Conservation (phyloP, 768 basidiomycete genomes). For the Collybiopsis luxurians region DNA sequence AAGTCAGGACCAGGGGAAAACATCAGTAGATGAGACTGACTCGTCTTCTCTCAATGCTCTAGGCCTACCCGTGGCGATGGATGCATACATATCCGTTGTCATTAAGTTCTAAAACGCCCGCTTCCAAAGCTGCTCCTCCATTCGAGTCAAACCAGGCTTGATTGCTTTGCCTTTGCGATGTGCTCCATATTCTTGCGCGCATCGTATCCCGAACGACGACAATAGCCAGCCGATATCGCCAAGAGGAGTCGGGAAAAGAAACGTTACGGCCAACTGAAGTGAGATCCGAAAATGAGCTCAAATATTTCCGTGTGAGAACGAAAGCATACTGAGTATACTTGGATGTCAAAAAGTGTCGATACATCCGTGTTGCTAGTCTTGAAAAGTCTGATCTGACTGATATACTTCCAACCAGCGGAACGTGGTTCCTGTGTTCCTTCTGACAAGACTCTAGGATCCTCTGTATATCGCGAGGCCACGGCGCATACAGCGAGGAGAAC, state of each 20-base stretch:
- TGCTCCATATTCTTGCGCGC: conserved; percentile 45
- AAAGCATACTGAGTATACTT: conserved; percentile 28
- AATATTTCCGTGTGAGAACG: conserved; percentile 12
- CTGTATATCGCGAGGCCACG: conserved; percentile 38
- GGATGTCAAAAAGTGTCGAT: conserved; percentile 37
- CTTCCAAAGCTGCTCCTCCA: conserved; percentile 54
- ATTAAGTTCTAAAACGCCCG: conserved; percentile 34
- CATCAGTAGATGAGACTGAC: conserved; percentile 30
- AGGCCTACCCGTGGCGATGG: conserved; percentile 42
- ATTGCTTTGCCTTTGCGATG: conserved; percentile 31
- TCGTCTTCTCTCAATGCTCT: conserved; percentile 51
- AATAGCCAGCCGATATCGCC: conserved; percentile 31
- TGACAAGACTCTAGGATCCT: conserved; percentile 39
- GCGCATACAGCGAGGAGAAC: conserved; percentile 50
- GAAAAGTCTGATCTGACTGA: conserved; percentile 35
- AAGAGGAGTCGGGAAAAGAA: conserved; percentile 26
- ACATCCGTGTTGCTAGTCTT: conserved; percentile 29
- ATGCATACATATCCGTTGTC: conserved; percentile 18
- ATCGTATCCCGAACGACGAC: conserved; percentile 37
- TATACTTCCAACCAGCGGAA: conserved; percentile 42
- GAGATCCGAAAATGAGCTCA: too few relatives aligned
- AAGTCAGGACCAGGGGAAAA: conserved; percentile 14
- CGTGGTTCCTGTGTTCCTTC: conserved; percentile 28
- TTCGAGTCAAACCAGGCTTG: conserved; percentile 7
- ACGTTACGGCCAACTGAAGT: conserved; percentile 30